Evolutionary conservation across 129 eudicot genomes (phyloP), one percentile per base, ranked within the genome.

Genomic region (Lactuca saligna): DNA sequence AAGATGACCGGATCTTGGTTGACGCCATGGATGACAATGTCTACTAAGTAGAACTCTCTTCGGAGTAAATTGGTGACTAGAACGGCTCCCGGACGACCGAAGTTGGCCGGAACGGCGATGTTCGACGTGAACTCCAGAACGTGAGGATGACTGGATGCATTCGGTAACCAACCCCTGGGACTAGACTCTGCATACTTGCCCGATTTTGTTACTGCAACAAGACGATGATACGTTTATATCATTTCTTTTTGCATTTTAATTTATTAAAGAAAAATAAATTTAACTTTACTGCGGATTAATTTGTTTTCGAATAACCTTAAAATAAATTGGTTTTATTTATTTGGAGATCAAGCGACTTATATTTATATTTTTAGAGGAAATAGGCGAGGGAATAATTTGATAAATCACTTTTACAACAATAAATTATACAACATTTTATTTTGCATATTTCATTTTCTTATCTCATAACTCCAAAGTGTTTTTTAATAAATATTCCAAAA

Each of bases 11-110:
- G 91, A 20, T 85, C 96, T 57, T 75, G 79, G 8, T 68, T 71
- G 35, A 82, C 83, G 7, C 88, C 88, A 41, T 81, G 87, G 59
- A 88, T 66, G 35, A 85, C 86, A 66, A 88, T 74, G 75, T 85
- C 85, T 61, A 77, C 74, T 77, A 88, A 65, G 78, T 79, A 74
- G 71, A 89, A 67, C 78, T 89, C 96, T 66, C 77, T 89, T 73
- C 73, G 80, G 34, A 75, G 85, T 56, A 63, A 81, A 79, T 89
- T 89, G 60, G 93, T 89, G 7, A 89, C 53, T 4, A 83, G 85
- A 61, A 83, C 54, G 20, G 96, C 96, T 60, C 92, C 96, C 14
- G 96, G 93, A 34, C 53, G 48, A 50, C 96, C 92, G 67, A 89
- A 89, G 74, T 81, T 85, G 15, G 16, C 54, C n/a, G 96, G 92